A percentile compares a stretch with the other conserved stretches of the same genome.
Evolutionary conservation across 495 filamentous ascomycete genomes (phyloP).

Genomic region (Penicillium samsonianum): DNA sequence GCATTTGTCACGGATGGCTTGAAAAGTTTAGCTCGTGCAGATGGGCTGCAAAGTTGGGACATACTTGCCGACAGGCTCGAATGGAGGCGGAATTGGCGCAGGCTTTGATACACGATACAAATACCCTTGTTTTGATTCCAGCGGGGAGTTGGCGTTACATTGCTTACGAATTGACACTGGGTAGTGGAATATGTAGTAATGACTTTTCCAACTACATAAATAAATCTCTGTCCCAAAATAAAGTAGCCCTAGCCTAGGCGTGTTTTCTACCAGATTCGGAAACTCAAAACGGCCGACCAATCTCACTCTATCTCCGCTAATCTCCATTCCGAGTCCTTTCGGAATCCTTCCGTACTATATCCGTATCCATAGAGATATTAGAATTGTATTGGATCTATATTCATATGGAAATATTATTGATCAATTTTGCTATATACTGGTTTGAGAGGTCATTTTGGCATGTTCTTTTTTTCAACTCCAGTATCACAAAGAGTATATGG

Average conservation of each 20-base stretch:
- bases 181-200: neutral
- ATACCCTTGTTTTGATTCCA: slow-evolving; percentile 3
- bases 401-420: slow-evolving; percentile 2
- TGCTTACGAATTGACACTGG: neutral
- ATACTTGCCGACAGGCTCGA: slow-evolving; percentile 50
- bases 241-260: neutral
- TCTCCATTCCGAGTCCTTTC: too few species aligned
- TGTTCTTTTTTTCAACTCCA: slow-evolving; percentile 7
- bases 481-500: slow-evolving; percentile 1
- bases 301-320: too few species aligned
- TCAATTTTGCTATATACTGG: slow-evolving; percentile 13
- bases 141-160: slow-evolving; percentile 4
- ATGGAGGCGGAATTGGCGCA: slow-evolving; percentile 27
- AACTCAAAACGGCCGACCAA: neutral
- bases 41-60: slow-evolving; percentile 51
- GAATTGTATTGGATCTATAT: too few species aligned
- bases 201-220: neutral
- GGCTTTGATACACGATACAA: slow-evolving; percentile 2
- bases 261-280: neutral
- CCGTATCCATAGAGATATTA: too few species aligned
- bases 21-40: slow-evolving; percentile 45
- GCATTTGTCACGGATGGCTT: slow-evolving; percentile 49
- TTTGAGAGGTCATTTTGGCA: slow-evolving; percentile 3
- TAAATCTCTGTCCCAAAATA: neutral
- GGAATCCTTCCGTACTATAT: too few species aligned